These are phyloP conservation scores for Globisporangium cederbergense DNA, from an alignment of 352 stramenopile species.

Conservation along the genomic window DNA sequence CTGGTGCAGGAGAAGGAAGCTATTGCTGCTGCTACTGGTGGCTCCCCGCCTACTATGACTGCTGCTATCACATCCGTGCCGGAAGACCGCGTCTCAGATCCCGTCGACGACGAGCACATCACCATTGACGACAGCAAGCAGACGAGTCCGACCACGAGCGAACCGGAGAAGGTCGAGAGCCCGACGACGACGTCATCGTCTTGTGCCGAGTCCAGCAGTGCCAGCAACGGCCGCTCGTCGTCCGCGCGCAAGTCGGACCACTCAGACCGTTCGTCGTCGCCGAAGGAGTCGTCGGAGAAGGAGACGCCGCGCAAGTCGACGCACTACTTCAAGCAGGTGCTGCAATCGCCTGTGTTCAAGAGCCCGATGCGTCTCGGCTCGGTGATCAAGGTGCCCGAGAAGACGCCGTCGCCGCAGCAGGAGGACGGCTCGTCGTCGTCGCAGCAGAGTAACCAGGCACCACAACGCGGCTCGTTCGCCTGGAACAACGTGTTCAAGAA, in stretches of 20 bases:
- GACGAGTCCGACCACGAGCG: conserved; percentile 10
- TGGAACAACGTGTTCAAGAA: conserved; percentile 84
- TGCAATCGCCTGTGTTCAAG: conserved; percentile 83
- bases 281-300: conserved; percentile 21
- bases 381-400: conserved; percentile 63
- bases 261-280: conserved; percentile 16
- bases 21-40: background rate
- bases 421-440: conserved; percentile 15
- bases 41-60: background rate
- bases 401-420: conserved; percentile 37
- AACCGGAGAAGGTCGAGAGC: conserved; percentile 11
- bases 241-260: conserved; percentile 9
- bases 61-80: background rate
- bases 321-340: conserved; percentile 83
- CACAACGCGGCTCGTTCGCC: conserved; percentile 52
- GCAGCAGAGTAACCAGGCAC: conserved; percentile 1
- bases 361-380: conserved; percentile 71
- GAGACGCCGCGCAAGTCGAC: conserved; percentile 51
- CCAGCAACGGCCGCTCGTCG: conserved; percentile 14
- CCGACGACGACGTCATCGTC: conserved; percentile 14
- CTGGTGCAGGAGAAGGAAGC: conserved; percentile 11
- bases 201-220: conserved; percentile 13
- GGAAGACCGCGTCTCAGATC: background rate
- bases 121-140: conserved; percentile 7
- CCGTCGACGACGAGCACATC: conserved; percentile 12